Evolutionary conservation across 306 rosid species (phyloP).

Genomic region (Cucurbita maxima): DNA sequence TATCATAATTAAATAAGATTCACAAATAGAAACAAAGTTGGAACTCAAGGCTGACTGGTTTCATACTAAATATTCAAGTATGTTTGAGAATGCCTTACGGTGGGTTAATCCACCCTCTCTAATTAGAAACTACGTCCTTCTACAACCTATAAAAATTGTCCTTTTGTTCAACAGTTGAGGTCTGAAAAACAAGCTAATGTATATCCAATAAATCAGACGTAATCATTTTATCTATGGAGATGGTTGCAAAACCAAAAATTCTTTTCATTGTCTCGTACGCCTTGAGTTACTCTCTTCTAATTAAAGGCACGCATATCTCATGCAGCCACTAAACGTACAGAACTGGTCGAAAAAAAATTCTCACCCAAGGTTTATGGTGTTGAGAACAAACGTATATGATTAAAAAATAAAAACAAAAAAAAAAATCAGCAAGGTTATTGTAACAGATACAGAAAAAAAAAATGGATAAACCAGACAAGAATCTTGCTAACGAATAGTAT

Average conservation of each 20-base stretch:
- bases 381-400: neutral
- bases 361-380: neutral
- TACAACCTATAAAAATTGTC: neutral
- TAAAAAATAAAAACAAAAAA: no score
- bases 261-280: neutral
- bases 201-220: neutral
- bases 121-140: neutral
- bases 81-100: neutral
- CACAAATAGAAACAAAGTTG: neutral
- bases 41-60: neutral
- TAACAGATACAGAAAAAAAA: neutral
- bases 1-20: neutral
- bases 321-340: neutral
- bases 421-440: neutral
- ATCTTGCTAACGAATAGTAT: neutral
- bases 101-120: no score
- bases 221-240: neutral
- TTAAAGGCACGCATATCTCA: neutral
- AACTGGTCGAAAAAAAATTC: neutral
- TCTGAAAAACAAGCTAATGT: neutral
- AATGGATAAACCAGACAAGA: neutral
- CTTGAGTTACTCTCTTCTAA: neutral
- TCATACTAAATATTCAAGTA: neutral
- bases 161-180: neutral
- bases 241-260: no score